Conservation (phyloP, 306 rosid genomes). For the Begonia masoniana region DNA sequence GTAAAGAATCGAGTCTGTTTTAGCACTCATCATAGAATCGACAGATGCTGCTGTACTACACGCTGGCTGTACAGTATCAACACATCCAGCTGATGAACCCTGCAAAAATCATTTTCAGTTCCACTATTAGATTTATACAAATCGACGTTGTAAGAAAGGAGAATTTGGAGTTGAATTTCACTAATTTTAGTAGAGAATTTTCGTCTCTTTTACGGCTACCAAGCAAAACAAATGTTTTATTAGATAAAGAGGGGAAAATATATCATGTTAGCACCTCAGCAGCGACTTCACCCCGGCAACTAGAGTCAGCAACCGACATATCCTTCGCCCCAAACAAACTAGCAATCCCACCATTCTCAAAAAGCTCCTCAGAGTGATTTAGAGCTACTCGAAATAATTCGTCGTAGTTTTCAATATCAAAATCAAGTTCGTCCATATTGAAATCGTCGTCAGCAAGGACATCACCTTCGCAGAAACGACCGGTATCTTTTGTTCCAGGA, state of each 20-base stretch:
- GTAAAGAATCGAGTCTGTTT: slow-evolving; percentile 68
- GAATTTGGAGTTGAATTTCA: neutral
- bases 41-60: slow-evolving; percentile 74
- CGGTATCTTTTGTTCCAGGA: slow-evolving; percentile 41
- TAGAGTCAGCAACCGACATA: slow-evolving; percentile 58
- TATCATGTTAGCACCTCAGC: slow-evolving; percentile 51
- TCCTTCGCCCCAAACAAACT: slow-evolving; percentile 65
- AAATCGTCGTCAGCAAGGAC: slow-evolving; percentile 49
- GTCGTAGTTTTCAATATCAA: slow-evolving; percentile 77
- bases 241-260: neutral
- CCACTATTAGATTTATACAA: neutral
- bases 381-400: slow-evolving; percentile 73
- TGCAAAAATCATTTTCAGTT: slow-evolving; percentile 18
- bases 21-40: slow-evolving; percentile 62
- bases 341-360: slow-evolving; percentile 78
- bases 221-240: neutral
- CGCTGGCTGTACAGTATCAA: slow-evolving; percentile 43
- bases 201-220: neutral
- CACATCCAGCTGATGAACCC: slow-evolving; percentile 47
- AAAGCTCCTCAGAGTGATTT: slow-evolving; percentile 70
- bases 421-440: slow-evolving; percentile 79
- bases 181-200: neutral
- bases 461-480: slow-evolving; percentile 28
- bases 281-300: slow-evolving; percentile 47
- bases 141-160: neutral